Evolutionary conservation across 257 asterid species (phyloP).

Genomic region (Eucommia ulmoides): DNA sequence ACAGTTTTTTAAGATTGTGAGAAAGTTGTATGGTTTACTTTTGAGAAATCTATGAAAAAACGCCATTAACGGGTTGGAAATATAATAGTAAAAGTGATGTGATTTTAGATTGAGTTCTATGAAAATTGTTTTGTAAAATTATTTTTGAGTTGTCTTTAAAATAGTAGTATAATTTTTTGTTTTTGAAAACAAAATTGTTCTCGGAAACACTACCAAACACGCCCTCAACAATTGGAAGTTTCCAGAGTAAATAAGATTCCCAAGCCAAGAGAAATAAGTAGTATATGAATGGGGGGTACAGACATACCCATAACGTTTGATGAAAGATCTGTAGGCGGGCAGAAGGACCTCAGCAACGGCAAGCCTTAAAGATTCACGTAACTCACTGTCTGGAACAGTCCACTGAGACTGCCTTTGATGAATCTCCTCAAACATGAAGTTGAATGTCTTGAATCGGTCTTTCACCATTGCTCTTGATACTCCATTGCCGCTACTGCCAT

Average conservation of each 20-base stretch:
- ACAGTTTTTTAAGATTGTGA: neutral
- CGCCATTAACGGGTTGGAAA: too few species aligned
- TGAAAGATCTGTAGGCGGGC: constrained; percentile 89
- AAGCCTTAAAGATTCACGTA: constrained; percentile 85
- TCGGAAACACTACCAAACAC: too few species aligned
- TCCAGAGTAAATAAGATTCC: neutral
- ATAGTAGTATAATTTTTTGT: too few species aligned
- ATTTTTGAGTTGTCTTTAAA: too few species aligned
- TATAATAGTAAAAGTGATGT: too few species aligned
- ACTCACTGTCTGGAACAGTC: constrained; percentile 97
- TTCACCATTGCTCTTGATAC: constrained; percentile 75
- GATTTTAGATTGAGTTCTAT: too few species aligned
- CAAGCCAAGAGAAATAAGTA: neutral
- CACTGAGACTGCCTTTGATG: constrained; percentile 97
- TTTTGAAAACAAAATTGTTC: too few species aligned
- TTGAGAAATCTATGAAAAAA: too few species aligned
- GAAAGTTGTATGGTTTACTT: neutral
- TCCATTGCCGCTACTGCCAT: constrained; percentile 33
- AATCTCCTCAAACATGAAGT: constrained; percentile 76
- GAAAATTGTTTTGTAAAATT: too few species aligned
- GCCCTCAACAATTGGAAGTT: too few species aligned
- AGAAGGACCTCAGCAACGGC: constrained; percentile 96
- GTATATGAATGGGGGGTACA: neutral
- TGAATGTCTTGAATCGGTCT: constrained; percentile 81
- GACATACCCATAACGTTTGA: constrained; percentile 68